Evolutionary conservation across 2,329 filamentous ascomycete genomes (phyloP), one percentile per base, ranked within the genome.

Genomic region (Curvularia eragrostidis): DNA sequence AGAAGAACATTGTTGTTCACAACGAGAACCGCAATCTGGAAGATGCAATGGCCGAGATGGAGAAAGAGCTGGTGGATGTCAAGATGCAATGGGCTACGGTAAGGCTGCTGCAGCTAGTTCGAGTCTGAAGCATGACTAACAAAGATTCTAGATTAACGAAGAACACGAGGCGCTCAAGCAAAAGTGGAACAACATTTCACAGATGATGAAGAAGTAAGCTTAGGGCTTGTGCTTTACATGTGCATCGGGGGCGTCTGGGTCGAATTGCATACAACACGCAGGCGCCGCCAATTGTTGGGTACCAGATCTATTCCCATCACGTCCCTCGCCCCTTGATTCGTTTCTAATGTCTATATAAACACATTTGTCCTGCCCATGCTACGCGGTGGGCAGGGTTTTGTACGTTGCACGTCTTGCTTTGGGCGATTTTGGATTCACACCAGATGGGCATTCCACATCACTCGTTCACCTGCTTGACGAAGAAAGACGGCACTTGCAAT

Each of bases 51-150:
- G 84, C 87, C 5, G 93, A 97, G 67, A 91, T 98, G 82, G 95
- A 98, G 81, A 91, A 93, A 77, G 88, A 93, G 75, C 81, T 99
- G 65, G 94, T 99, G 62, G 87, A 89, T 74, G 95, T 93, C 1
- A 99, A 99, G 84, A 90, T 99, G 91, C 87, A 87, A 71, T 93
- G 93, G 81, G 95, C 95, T 53, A 92, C 97, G 88, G 94, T 97
- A 84, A 82, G 89, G 82, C 34, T 39, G 19, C 43, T 32, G 36
- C 28, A 8, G 26, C 26, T 18, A 28, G 18, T 15, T 4, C 12
- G 12, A 12, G 38, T 32, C 7, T 21, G n/a, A 42, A 13, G 19
- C 23, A 50, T 41, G 18, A 42, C 68, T 75, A 64, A 74, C 55
- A 24, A 36, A 8, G 13, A 1, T 19, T 36, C 28, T 63, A 82